These are phyloP conservation scores for Sambucus nigra DNA, from an alignment of 129 eudicot genomes.

Conservation along the genomic window DNA sequence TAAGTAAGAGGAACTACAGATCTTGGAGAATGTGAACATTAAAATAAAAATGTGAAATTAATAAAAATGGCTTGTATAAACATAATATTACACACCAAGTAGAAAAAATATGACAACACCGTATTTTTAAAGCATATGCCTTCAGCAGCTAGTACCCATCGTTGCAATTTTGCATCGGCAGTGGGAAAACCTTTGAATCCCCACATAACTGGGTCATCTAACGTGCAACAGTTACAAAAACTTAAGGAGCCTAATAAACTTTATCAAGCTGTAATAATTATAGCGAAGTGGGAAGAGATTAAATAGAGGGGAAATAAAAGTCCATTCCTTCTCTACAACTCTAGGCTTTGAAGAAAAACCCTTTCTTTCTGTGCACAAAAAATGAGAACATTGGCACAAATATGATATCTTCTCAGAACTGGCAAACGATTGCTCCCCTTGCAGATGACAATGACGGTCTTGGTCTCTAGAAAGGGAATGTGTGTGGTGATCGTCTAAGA, in stretches of 20 bases:
- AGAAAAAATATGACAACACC: conserved; percentile 65
- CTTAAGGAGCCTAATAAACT: not conserved
- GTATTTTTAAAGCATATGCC: conserved; percentile 87
- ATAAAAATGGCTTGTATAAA: conserved; percentile 7
- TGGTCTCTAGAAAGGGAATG: too few species aligned
- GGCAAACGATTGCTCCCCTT: too few species aligned
- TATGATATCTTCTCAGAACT: too few species aligned
- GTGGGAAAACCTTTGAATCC: conserved; percentile 85
- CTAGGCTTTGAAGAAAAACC: too few species aligned
- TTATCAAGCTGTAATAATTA: not conserved
- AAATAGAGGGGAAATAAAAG: too few species aligned
- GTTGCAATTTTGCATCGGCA: conserved; percentile 50
- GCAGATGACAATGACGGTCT: too few species aligned
- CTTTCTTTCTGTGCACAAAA: too few species aligned
- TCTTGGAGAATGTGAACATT: too few species aligned
- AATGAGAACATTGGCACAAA: too few species aligned
- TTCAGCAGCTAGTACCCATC: conserved; percentile 95
- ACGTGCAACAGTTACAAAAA: conserved; percentile 31
- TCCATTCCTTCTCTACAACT: too few species aligned
- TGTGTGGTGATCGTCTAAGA: too few species aligned
- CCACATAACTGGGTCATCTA: conserved; percentile 99
- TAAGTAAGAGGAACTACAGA: not conserved
- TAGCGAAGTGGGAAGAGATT: not conserved
- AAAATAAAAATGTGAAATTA: not conserved
- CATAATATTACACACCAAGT: conserved; percentile 52